Evolutionary conservation across 23 red algal genomes (phyloP), one percentile per base, ranked within the genome.

Genomic region (Porphyridium purpureum): DNA sequence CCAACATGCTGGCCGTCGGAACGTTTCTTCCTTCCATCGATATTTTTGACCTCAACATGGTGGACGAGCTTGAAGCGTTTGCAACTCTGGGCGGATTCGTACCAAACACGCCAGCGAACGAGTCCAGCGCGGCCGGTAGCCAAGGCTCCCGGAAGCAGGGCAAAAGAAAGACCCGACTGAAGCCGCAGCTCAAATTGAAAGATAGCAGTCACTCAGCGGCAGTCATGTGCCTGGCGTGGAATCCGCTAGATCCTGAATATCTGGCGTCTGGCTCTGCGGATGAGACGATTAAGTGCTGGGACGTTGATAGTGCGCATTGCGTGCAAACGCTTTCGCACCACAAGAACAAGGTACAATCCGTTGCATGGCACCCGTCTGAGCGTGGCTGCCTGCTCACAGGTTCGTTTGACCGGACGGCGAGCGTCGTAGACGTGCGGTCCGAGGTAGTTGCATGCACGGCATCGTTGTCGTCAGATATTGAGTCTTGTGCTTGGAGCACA

Each of bases 11-110:
- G 6, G 90, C 90, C 2, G 90, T 98, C 24, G 90, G 90, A 9
- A 75, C 72, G 47, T 84, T 85, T 55, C 64, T 68, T 28, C 81
- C 80, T 14, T 67, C 69, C 33, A 85, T 98, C 30, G 90, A 98
- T 9, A 60, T 98, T 5, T 98, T 67, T 52, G 90, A 98, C 59
- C 38, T 86, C 29, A 76, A 76, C 54, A 42, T 30, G 15, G 67
- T 81, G 24, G 77, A 86, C 33, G 47, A 62, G 38, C 33, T 98
- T 9, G 90, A 98, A 55, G 71, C 90, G 52, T 21, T 75, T 21
- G 55, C 64, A n/a, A 68, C 60, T 7, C 72, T 98, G 15, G 90
- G 79, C 15, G 69, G 73, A 27, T 64, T 59, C 59, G 76, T 52
- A n/a, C 27, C 55, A 9, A 1, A 21, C 2, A 9, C 19, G 62